A percentile compares a stretch with the other conserved stretches of the same genome.
phyloP scores from a whole-genome alignment of 2,329 filamentous ascomycete species.

The Botrytis squamosa region DNA sequence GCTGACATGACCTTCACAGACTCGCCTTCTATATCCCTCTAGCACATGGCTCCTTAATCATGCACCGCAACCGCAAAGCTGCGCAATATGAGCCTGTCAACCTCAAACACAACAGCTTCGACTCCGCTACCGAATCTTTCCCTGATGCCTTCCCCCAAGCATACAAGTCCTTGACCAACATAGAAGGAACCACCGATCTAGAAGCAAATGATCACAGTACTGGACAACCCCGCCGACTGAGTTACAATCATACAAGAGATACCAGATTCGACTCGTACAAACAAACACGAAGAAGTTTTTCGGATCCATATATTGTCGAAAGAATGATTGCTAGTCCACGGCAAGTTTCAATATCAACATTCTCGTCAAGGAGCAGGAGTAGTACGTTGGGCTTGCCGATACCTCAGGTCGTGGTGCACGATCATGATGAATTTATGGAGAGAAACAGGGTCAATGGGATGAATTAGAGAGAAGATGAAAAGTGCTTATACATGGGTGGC shows the following conservation, averaged over 20 bases:
- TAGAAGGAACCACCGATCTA: constrained; percentile 13
- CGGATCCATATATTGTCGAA: background rate
- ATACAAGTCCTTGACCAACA: constrained; percentile 20
- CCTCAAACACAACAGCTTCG: background rate
- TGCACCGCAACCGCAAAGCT: constrained; percentile 24
- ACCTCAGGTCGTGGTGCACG: constrained; percentile 28
- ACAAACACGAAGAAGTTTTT: constrained; percentile 18
- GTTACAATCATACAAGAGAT: constrained; percentile 31
- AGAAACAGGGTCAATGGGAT: constrained; percentile 7
- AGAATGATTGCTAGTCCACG: background rate
- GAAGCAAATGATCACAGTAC: background rate
- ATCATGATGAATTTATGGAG: constrained; percentile 31
- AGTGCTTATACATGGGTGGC: background rate
- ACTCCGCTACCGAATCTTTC: background rate
- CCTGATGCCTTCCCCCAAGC: background rate
- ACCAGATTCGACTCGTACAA: constrained; percentile 29
- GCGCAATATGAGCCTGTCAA: constrained; percentile 6
- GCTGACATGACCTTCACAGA: constrained; percentile 22
- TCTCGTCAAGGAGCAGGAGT: constrained; percentile 8
- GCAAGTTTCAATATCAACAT: background rate
- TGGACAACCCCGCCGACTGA: background rate
- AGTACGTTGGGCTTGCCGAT: constrained; percentile 17
- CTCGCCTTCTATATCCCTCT: constrained; percentile 33
- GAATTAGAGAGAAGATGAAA: background rate
- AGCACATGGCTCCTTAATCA: constrained; percentile 33